A percentile compares a stretch with the other conserved stretches of the same genome.
Evolutionary conservation across 2,329 filamentous ascomycete species (phyloP).

Genomic region (Nigrospora sphaerica): DNA sequence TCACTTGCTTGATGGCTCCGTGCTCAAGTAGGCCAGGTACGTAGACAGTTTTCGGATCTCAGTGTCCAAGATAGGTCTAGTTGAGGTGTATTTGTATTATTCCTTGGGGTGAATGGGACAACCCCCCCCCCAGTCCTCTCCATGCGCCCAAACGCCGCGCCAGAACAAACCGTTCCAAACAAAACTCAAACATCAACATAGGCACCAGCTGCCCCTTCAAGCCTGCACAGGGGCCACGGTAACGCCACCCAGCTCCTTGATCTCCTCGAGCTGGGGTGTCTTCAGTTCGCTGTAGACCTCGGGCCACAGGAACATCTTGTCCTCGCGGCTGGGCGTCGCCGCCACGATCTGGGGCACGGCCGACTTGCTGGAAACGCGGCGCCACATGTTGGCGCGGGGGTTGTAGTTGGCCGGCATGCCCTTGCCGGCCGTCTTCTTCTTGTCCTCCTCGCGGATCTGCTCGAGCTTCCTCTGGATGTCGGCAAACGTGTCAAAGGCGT

Average conservation of each 20-base stretch:
- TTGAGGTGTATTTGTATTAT: background rate
- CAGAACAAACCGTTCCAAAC: background rate
- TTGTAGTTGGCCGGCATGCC: conserved; percentile 58
- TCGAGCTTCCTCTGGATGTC: conserved; percentile 57
- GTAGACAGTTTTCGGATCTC: too few species aligned
- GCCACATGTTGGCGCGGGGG: conserved; percentile 62
- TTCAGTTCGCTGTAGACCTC: conserved; percentile 45
- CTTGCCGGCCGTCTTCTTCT: conserved; percentile 50
- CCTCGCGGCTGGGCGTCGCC: conserved; percentile 41
- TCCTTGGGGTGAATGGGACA: background rate
- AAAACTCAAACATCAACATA: background rate
- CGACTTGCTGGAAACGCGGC: conserved; percentile 51
- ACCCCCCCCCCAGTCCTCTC: too few species aligned
- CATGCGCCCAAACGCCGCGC: background rate
- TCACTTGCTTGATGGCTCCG: too few species aligned
- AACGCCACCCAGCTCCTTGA: conserved; percentile 4
- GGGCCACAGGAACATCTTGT: conserved; percentile 58
- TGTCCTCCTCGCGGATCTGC: conserved; percentile 51
- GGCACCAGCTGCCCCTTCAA: conserved; percentile 2
- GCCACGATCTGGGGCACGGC: conserved; percentile 31
- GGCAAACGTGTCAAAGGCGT: conserved; percentile 58
- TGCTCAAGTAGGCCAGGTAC: too few species aligned
- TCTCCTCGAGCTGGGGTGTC: conserved; percentile 16
- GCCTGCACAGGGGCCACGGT: conserved; percentile 3
- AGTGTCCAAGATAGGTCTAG: too few species aligned